Percentiles rank a stretch among this genome's conserved stretches.
Evolutionary conservation across 2,329 filamentous ascomycete species (phyloP).

Genomic region (Xylariaceae sp.): DNA sequence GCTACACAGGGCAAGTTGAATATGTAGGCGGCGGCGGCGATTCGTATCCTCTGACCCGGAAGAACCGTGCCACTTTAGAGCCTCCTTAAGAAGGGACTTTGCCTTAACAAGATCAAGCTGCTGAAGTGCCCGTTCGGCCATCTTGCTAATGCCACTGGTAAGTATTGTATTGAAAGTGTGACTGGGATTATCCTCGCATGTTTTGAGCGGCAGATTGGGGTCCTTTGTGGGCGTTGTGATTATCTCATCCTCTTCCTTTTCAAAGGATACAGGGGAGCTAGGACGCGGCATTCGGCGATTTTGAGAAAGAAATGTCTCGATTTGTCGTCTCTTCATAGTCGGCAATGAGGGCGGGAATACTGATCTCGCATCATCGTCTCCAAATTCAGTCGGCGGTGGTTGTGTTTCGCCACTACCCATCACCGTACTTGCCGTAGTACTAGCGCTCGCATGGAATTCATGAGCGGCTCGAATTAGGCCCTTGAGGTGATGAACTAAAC

Average conservation of each 20-base stretch:
- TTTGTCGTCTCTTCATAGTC: constrained; percentile 16
- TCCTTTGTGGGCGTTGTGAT: background rate
- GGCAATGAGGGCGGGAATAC: constrained; percentile 8
- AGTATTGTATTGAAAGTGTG: constrained; percentile 14
- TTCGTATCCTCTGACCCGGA: constrained; percentile 13
- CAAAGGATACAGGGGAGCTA: background rate
- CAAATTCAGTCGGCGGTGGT: constrained; percentile 14
- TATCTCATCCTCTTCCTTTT: background rate
- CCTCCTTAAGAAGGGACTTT: constrained; percentile 13
- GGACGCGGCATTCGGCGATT: constrained; percentile 5
- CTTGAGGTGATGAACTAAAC: constrained; percentile 16
- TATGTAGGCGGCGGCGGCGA: constrained; percentile 12
- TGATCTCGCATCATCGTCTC: constrained; percentile 13
- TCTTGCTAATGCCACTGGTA: constrained; percentile 15
- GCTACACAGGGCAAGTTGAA: constrained; percentile 15
- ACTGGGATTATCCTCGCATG: constrained; percentile 2
- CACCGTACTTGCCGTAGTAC: constrained; percentile 16
- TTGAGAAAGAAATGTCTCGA: constrained; percentile 15
- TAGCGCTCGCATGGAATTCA: constrained; percentile 18
- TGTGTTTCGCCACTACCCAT: constrained; percentile 9
- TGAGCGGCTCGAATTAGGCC: constrained; percentile 15
- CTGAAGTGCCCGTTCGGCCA: constrained; percentile 16
- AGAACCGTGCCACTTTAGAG: constrained; percentile 14
- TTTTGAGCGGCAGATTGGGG: background rate
- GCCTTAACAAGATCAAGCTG: constrained; percentile 15